A percentile compares a stretch with the other conserved stretches of the same genome.
These are phyloP conservation scores for Gnomoniopsis smithogilvyi DNA, from an alignment of 2,329 filamentous ascomycete species.

Conservation along the genomic window DNA sequence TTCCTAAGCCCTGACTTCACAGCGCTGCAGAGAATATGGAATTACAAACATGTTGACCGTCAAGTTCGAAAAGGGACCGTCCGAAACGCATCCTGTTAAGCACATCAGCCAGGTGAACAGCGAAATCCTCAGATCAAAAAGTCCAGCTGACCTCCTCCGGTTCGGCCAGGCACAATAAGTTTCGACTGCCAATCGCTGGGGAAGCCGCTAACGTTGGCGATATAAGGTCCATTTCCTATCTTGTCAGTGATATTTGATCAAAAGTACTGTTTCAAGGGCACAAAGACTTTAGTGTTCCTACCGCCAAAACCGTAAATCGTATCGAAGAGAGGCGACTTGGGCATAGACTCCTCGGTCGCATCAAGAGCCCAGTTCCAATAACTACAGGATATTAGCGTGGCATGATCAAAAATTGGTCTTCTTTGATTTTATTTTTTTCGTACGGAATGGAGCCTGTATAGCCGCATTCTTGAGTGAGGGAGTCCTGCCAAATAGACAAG, in stretches of 20 bases:
- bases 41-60: slow-evolving; percentile 24
- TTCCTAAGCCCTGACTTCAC: too few species aligned
- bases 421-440: too few species aligned
- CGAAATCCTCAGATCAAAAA: background rate
- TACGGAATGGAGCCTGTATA: slow-evolving; percentile 26
- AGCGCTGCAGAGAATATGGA: too few species aligned
- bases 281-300: too few species aligned
- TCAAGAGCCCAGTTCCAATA: slow-evolving; percentile 25
- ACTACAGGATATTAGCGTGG: slow-evolving; percentile 1
- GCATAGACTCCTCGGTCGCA: slow-evolving; percentile 19
- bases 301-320: slow-evolving; percentile 23
- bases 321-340: slow-evolving; percentile 27
- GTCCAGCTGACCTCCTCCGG: slow-evolving; percentile 22
- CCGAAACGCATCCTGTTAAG: slow-evolving; percentile 25
- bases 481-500: slow-evolving; percentile 28
- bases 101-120: background rate
- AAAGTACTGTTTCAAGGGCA: background rate
- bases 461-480: slow-evolving; percentile 31
- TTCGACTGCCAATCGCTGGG: slow-evolving; percentile 15
- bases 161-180: slow-evolving; percentile 21
- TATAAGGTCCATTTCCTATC: slow-evolving; percentile 25
- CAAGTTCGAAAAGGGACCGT: slow-evolving; percentile 32
- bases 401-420: background rate
- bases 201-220: slow-evolving; percentile 19
- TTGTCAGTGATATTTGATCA: background rate